phyloP scores from a whole-genome alignment of 1,139 yeast genomes.

The Geotrichum candidum region DNA sequence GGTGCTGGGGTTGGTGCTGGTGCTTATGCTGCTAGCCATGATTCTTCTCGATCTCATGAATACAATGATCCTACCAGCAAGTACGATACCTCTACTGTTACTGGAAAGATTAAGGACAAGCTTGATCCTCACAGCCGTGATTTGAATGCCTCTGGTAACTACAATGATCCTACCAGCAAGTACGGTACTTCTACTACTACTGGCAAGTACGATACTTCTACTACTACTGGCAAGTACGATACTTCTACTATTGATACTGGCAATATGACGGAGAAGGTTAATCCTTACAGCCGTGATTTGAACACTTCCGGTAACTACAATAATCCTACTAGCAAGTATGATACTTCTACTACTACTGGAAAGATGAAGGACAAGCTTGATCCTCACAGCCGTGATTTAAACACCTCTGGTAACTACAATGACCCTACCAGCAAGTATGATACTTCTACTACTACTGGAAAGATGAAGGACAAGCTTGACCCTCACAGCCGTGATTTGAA shows the following conservation, averaged over 20 bases:
- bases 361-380: slow-evolving; percentile 1
- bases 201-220: slow-evolving; percentile 11
- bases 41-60: neutral
- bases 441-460: slow-evolving; percentile 6
- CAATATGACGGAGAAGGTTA: neutral
- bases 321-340: too few species aligned
- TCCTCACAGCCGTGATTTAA: neutral
- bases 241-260: neutral
- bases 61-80: neutral
- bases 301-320: neutral
- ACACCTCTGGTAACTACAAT: neutral
- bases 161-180: slow-evolving; percentile 10
- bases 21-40: slow-evolving; percentile 3
- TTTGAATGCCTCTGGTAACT: neutral
- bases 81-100: slow-evolving; percentile 3
- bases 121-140: slow-evolving; percentile 3
- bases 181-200: slow-evolving; percentile 6
- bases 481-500: neutral
- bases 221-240: too few species aligned
- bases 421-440: slow-evolving; percentile 13
- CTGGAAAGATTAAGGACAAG: slow-evolving; percentile 1
- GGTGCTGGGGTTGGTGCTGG: slow-evolving; percentile 6
- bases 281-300: neutral
- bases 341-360: neutral
- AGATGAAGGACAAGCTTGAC: slow-evolving; percentile 1